These are phyloP conservation scores for Blastobotrys proliferans DNA, from an alignment of 1,139 yeast genomes.

Conservation along the genomic window DNA sequence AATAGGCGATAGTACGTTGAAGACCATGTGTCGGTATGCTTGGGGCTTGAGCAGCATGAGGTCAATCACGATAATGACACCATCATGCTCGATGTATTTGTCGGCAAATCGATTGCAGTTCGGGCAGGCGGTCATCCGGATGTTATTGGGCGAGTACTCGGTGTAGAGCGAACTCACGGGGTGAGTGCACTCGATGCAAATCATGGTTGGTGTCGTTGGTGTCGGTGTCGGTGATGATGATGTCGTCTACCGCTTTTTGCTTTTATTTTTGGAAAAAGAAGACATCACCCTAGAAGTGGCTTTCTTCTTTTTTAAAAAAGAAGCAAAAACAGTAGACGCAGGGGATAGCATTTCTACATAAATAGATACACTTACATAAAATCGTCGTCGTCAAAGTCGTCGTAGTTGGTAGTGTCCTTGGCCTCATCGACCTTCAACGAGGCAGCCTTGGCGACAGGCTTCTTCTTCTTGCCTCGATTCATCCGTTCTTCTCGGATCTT, in stretches of 20 bases:
- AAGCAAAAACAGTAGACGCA: not conserved
- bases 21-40: conserved; percentile 86
- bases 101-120: conserved; percentile 75
- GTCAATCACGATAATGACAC: conserved; percentile 78
- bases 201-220: conserved; percentile 44
- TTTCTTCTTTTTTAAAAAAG: not conserved
- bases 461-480: conserved; percentile 95
- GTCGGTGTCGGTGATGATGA: not conserved
- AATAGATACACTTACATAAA: conserved; percentile 65
- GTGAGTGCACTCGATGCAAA: conserved; percentile 81
- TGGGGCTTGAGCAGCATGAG: conserved; percentile 76
- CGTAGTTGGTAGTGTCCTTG: conserved; percentile 55
- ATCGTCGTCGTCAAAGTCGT: conserved; percentile 66
- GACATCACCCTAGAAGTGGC: not conserved
- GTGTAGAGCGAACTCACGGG: conserved; percentile 65
- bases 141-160: conserved; percentile 71
- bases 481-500: conserved; percentile 91
- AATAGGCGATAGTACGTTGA: conserved; percentile 51
- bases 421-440: conserved; percentile 74
- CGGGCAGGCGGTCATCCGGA: conserved; percentile 74
- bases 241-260: not conserved
- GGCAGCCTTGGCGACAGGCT: conserved; percentile 74
- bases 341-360: not conserved
- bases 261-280: not conserved
- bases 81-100: conserved; percentile 86